These are phyloP conservation scores for Globisporangium canariense DNA, from an alignment of 352 stramenopile species.

Conservation along the genomic window DNA sequence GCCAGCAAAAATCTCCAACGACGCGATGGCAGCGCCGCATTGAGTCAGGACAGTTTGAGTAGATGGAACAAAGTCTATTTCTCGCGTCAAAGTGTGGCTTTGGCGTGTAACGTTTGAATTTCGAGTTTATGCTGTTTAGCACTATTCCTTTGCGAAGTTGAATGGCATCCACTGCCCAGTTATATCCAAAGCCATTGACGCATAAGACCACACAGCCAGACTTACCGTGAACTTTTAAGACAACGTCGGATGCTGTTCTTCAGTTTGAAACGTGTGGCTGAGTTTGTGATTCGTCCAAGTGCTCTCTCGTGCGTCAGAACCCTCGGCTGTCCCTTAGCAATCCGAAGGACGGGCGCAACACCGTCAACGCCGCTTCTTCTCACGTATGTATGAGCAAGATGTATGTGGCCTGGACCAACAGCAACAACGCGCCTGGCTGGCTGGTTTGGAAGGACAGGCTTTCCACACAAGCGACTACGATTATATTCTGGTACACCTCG, in stretches of 20 bases:
- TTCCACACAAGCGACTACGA: background rate
- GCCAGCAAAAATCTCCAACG: background rate
- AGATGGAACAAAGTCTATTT: background rate
- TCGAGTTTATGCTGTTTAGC: no score
- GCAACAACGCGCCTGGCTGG: background rate
- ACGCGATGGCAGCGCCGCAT: conserved; percentile 10
- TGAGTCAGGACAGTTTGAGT: background rate
- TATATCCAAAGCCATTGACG: no score
- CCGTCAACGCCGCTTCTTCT: background rate
- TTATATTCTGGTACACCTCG: background rate
- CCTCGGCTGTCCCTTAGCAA: background rate
- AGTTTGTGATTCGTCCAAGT: background rate
- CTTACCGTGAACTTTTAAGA: no score
- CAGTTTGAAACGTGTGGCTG: no score
- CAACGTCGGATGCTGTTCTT: no score
- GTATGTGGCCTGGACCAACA: background rate
- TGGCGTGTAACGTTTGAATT: no score
- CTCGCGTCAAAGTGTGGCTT: background rate
- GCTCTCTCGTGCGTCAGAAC: background rate
- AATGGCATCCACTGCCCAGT: background rate
- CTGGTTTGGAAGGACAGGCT: background rate
- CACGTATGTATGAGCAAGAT: background rate
- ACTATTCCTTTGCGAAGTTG: background rate
- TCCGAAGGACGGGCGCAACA: background rate
- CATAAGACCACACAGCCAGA: no score